Percentiles rank a stretch among this genome's conserved stretches.
phyloP scores from a whole-genome alignment of 1,284 basidiomycete species.

The Lignosus rhinocerotis region DNA sequence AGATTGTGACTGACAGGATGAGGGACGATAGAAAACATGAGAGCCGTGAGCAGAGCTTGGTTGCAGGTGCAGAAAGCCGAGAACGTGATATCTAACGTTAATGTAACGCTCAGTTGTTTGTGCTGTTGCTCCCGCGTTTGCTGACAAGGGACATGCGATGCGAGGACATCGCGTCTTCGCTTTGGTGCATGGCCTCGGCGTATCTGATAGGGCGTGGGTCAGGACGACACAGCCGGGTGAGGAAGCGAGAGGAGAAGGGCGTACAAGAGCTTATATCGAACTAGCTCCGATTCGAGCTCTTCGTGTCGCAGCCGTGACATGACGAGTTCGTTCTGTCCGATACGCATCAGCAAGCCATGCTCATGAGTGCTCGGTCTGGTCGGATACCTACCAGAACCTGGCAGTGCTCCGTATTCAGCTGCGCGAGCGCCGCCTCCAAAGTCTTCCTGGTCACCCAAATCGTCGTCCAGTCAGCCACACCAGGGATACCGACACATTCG shows the following conservation, averaged over 20 bases:
- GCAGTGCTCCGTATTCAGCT: constrained; percentile 81
- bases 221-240: constrained; percentile 1
- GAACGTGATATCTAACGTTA: background rate
- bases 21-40: background rate
- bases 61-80: background rate
- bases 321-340: constrained; percentile 81
- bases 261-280: constrained; percentile 88
- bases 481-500: too few relatives aligned
- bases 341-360: background rate
- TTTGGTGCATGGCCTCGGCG: constrained; percentile 86
- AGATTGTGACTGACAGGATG: background rate
- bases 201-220: constrained; percentile 52
- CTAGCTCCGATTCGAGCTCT: constrained; percentile 87
- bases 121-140: constrained; percentile 31
- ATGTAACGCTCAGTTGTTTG: constrained; percentile 1
- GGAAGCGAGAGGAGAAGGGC: constrained; percentile 32
- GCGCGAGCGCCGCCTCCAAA: constrained; percentile 75
- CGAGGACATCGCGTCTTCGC: constrained; percentile 75
- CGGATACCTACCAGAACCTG: constrained; percentile 58
- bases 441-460: constrained; percentile 56
- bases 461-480: background rate
- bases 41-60: background rate
- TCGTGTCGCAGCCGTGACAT: constrained; percentile 84
- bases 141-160: constrained; percentile 58
- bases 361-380: background rate